Base-by-base conservation (phyloP, 345 rosid genomes). In the Mangifera indica region DNA sequence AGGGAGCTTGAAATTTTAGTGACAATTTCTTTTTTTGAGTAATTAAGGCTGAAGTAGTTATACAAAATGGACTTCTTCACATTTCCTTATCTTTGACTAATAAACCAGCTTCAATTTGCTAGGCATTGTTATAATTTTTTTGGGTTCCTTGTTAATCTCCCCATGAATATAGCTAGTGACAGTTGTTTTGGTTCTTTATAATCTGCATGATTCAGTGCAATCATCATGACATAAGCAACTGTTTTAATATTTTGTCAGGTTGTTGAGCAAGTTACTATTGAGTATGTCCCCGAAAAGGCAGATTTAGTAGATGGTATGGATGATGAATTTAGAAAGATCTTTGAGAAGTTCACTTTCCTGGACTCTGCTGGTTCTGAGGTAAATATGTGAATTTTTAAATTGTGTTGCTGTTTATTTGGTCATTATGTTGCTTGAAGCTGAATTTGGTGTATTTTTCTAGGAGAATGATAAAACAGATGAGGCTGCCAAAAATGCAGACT, bases 231-330 rank as follows among this genome's bases (percentile, higher is more conserved):
- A 14, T 7, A 11, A 45, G 26, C 44, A 24, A 22, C 26, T 45
- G 13, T 49, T 48, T 24, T 71, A 26, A 21, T 60, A 18, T 42
- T 34, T 14, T 68, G 26, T n/a, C 83, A 93, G 99, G 78, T 67
- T 10, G 45, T 69, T 56, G 97, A 91, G 78, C 82, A 91, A 75
- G 86, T 96, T 63, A 87, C 80, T 53, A 75, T 96, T 54, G 99
- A 96, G 84, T 96, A 96, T 81, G 88, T 93, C 17, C 97, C 97
- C 0, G 99, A 96, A 64, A 85, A 88, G 76, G 85, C 93, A 5
- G 97, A 88, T 77, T 80, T 96, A 68, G 98, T 84, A 18, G 99
- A 86, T 75, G 92, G 89, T 2, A 71, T 96, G 65, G 85, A 85
- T 72, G 97, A 96, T 53, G 99, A 95, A 51, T 88, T 88, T 78